Base-by-base conservation (phyloP, 2,329 filamentous ascomycete species). In the Exserohilum rostratum region DNA sequence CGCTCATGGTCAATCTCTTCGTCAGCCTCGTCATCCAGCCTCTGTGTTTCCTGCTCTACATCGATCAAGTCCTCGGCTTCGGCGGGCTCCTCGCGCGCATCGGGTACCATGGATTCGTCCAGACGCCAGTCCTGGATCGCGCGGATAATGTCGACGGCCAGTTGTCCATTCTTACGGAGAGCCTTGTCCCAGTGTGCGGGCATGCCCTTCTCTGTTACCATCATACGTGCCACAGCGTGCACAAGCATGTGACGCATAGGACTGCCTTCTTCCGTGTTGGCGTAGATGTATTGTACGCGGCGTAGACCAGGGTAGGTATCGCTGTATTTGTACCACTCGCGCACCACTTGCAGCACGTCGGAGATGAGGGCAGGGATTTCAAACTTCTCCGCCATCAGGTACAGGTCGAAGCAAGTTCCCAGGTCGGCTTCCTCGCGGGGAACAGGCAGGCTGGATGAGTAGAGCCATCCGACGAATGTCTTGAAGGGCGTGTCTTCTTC, bases 121-220 rank as follows among this genome's bases (percentile, higher is more conserved):
- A 84, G 68, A 37, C 79, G 71, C 82, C 82, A 84, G 59, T 80
- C 79, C 73, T 84, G 82, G 60, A 84, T 81, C 3, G 77, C 76
- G 29, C 77, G 69, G 58, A 84, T 82, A 52, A 84, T 79, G 60
- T 84, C 82, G 37, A 84, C 82, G 2, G 81, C 82, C 47, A 84
- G 67, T 63, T 83, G 79, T 0, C 82, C 82, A 58, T 84, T 83
- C 72, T 81, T 81, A 65, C 78, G 72, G 46, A 84, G 69, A 6
- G 82, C 82, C 64, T 80, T 80, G 61, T 82, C 81, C 82, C 82
- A 84, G 62, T 84, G 81, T 31, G 69, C 60, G 1, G 82, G 82
- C 35, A 84, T 80, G 10, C 73, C 78, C 49, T 82, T 78, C 47
- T 76, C 75, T 1, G 81, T 70, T 2, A 82, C 80, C 61, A 84